phyloP scores from a whole-genome alignment of 768 basidiomycete species.

The Calvatia gigantea region DNA sequence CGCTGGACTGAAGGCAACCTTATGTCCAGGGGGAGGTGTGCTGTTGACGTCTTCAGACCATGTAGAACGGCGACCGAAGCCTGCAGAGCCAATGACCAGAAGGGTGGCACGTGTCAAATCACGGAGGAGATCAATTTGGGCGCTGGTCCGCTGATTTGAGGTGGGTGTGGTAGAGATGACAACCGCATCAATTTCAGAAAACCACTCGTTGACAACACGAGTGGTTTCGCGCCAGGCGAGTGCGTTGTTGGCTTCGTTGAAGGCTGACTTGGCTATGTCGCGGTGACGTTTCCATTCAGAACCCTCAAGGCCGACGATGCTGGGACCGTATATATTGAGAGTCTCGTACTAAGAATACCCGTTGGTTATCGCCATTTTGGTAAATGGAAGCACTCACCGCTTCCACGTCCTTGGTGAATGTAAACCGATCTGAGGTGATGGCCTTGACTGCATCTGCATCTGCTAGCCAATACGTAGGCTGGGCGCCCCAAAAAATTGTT shows the following conservation, averaged over 20 bases:
- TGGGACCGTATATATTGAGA: constrained; percentile 43
- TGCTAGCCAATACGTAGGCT: constrained; percentile 36
- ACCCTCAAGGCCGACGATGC: constrained; percentile 39
- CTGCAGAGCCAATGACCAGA: constrained; percentile 36
- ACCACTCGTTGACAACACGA: constrained; percentile 39
- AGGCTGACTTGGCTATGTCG: constrained; percentile 42
- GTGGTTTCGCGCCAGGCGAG: constrained; percentile 47
- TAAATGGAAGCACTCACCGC: constrained; percentile 23
- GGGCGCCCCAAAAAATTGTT: constrained; percentile 26
- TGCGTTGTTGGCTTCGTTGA: constrained; percentile 47
- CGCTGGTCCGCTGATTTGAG: constrained; percentile 3
- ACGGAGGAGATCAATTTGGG: constrained; percentile 19
- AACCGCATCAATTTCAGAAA: constrained; percentile 30
- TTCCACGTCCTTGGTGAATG: constrained; percentile 37
- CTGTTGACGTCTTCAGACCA: constrained; percentile 27
- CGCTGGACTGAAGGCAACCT: constrained; percentile 32
- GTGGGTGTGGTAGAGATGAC: neutral
- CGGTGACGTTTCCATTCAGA: constrained; percentile 47
- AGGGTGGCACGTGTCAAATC: constrained; percentile 31
- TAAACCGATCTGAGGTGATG: constrained; percentile 26
- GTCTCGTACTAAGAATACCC: constrained; percentile 29
- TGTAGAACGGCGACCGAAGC: constrained; percentile 35
- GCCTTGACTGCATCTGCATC: constrained; percentile 40
- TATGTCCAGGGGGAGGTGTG: constrained; percentile 26
- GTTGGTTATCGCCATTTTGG: neutral